These are phyloP conservation scores for Lichtheimia hyalospora DNA, from an alignment of 371 early-diverging fungal genomes.

Conservation along the genomic window DNA sequence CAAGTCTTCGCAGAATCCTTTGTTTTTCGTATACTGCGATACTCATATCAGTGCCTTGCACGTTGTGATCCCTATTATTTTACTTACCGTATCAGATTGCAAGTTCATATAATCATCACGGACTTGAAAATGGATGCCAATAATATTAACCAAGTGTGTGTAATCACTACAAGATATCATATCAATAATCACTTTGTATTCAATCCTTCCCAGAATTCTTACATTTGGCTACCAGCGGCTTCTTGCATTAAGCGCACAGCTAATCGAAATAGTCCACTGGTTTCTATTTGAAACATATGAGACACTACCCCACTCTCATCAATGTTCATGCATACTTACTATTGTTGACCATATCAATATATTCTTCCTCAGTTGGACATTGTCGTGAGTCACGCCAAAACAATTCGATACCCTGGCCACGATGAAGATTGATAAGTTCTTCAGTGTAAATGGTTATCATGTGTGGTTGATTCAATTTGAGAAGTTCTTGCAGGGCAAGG, in stretches of 20 bases:
- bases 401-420: conserved; percentile 90
- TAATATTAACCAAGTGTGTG: conserved; percentile 75
- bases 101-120: conserved; percentile 96
- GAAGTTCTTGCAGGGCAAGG: conserved; percentile 80
- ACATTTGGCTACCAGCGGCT: conserved; percentile 51
- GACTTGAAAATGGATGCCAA: conserved; percentile 94
- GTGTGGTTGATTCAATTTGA: conserved; percentile 62
- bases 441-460: conserved; percentile 83
- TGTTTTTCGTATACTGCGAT: conserved; percentile 78
- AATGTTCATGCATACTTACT: conserved; percentile 49
- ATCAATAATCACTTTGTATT: not conserved
- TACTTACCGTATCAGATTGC: conserved; percentile 68
- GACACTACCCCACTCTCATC: not conserved
- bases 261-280: conserved; percentile 89
- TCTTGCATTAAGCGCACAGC: conserved; percentile 91
- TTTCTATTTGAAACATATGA: conserved; percentile 56
- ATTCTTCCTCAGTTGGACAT: conserved; percentile 84
- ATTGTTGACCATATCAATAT: conserved; percentile 87
- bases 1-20: conserved; percentile 96
- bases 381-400: conserved; percentile 73
- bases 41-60: not conserved
- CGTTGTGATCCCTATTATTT: not conserved
- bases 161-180: conserved; percentile 53
- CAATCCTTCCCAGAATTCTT: conserved; percentile 9
- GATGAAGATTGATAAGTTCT: conserved; percentile 83